Evolutionary conservation across 2,329 filamentous ascomycete species (phyloP).

Genomic region (Exophiala aquamarina): DNA sequence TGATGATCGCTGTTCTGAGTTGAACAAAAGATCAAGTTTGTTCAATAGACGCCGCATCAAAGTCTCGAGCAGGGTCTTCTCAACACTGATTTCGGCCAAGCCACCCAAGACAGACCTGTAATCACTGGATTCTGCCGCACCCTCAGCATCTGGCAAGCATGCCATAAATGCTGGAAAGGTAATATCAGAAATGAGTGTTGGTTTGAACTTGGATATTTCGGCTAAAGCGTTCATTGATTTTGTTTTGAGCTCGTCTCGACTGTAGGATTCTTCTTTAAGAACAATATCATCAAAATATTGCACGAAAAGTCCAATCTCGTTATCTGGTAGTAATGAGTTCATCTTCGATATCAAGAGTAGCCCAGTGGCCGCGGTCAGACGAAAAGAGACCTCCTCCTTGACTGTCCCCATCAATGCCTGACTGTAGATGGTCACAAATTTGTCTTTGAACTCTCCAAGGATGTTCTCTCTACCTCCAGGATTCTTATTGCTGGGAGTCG

Average conservation of each 20-base stretch:
- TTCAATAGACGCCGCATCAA: conserved; percentile 63
- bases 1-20: conserved; percentile 47
- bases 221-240: conserved; percentile 60
- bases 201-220: conserved; percentile 62
- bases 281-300: conserved; percentile 62
- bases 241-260: conserved; percentile 57
- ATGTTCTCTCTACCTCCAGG: conserved; percentile 40
- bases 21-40: conserved; percentile 59
- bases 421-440: conserved; percentile 55
- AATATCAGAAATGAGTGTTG: conserved; percentile 62
- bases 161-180: conserved; percentile 67
- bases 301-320: conserved; percentile 53
- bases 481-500: conserved; percentile 39
- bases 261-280: conserved; percentile 57
- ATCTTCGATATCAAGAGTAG: conserved; percentile 48
- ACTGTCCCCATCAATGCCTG: conserved; percentile 53
- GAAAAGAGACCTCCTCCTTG: conserved; percentile 53
- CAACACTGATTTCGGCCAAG: conserved; percentile 63
- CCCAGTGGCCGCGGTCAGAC: conserved; percentile 48
- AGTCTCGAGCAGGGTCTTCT: conserved; percentile 64
- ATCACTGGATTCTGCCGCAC: conserved; percentile 39
- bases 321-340: conserved; percentile 49
- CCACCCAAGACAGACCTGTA: conserved; percentile 62
- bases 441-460: conserved; percentile 49
- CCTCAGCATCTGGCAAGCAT: conserved; percentile 58